These are phyloP conservation scores for Teunomyces aglyptinius DNA, from an alignment of 805 yeast species.

Conservation along the genomic window DNA sequence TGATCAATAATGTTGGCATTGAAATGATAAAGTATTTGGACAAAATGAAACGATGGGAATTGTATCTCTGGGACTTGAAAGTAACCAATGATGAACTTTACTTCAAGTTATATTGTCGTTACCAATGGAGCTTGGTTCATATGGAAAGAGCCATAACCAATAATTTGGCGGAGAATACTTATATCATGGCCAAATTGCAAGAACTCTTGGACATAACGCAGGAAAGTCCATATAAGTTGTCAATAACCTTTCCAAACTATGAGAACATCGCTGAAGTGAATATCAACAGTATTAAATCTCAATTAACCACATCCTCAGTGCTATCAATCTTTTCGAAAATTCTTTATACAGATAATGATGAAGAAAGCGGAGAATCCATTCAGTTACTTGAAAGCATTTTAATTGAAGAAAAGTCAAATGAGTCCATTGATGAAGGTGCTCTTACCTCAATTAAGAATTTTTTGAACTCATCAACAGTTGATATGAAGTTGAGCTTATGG, in stretches of 20 bases:
- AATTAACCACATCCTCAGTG: conserved; percentile 69
- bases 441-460: conserved; percentile 56
- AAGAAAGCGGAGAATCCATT: conserved; percentile 32
- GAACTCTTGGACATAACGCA: conserved; percentile 13
- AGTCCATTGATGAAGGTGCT: conserved; percentile 18
- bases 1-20: conserved; percentile 34
- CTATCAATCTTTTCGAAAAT: conserved; percentile 61
- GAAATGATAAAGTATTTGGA: conserved; percentile 38
- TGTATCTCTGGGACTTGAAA: not conserved
- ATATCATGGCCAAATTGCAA: conserved; percentile 22
- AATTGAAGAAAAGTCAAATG: conserved; percentile 19
- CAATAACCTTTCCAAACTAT: conserved; percentile 55
- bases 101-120: conserved; percentile 16
- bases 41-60: conserved; percentile 50
- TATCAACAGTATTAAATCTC: conserved; percentile 49
- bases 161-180: conserved; percentile 29
- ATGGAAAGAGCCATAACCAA: conserved; percentile 27
- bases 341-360: conserved; percentile 32
- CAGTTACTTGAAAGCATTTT: conserved; percentile 47
- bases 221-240: conserved; percentile 11
- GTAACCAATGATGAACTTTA: not conserved
- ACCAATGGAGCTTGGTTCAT: conserved; percentile 35
- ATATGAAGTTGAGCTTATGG: conserved; percentile 74
- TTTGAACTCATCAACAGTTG: conserved; percentile 60
- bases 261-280: conserved; percentile 57